phyloP scores from a whole-genome alignment of 2,329 filamentous ascomycete genomes.

The Epichloe coenophiala region DNA sequence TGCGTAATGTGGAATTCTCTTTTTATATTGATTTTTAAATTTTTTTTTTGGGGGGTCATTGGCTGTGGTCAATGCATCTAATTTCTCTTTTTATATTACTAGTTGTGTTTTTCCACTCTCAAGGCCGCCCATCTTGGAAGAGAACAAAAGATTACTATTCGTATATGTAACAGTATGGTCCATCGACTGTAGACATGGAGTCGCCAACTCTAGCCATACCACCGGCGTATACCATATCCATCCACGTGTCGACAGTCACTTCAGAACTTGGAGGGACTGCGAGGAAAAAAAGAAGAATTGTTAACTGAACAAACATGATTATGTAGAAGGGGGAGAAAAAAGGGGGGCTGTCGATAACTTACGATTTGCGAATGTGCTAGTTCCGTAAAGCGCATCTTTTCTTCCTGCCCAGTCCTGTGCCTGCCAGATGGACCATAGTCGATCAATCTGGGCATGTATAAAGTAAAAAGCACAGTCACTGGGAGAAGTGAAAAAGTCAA shows the following conservation, averaged over 20 bases:
- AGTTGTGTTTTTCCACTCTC: too few relatives aligned
- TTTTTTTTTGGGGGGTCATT: too few relatives aligned
- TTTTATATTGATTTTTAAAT: too few relatives aligned
- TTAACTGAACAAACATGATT: too few relatives aligned
- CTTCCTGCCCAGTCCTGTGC: not conserved
- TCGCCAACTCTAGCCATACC: not conserved
- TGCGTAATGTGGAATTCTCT: too few relatives aligned
- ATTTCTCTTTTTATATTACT: too few relatives aligned
- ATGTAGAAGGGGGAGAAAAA: too few relatives aligned
- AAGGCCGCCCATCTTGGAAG: too few relatives aligned
- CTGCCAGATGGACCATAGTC: conserved; percentile 6
- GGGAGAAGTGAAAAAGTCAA: conserved; percentile 5
- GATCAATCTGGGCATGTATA: conserved; percentile 2
- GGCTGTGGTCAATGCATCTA: too few relatives aligned
- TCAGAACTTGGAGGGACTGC: not conserved
- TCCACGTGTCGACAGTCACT: not conserved
- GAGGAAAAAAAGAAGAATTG: too few relatives aligned
- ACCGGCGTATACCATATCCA: conserved; percentile 2
- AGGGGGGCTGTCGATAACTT: not conserved
- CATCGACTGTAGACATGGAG: conserved; percentile 4
- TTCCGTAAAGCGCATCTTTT: conserved; percentile 1
- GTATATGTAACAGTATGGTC: conserved; percentile 1
- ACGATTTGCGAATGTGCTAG: not conserved
- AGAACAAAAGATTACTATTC: not conserved
- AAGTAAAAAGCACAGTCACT: conserved; percentile 4